Percentiles rank a stretch among this genome's conserved stretches.
These are phyloP conservation scores for Venturia asperata DNA, from an alignment of 2,329 filamentous ascomycete species.

Conservation along the genomic window DNA sequence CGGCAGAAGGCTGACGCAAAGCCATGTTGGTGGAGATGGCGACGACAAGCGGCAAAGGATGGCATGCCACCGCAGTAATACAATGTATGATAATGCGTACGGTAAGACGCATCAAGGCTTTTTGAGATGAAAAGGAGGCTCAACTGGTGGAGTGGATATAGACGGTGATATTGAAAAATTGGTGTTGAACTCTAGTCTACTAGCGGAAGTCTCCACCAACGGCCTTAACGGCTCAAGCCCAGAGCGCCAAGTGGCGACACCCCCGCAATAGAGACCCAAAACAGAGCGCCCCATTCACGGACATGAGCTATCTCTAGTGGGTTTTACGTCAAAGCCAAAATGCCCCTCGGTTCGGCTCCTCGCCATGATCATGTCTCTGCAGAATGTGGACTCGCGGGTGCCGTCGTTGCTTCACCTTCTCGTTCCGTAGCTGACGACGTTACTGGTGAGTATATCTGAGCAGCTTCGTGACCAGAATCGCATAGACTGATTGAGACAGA, in stretches of 20 bases:
- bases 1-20: too few species aligned
- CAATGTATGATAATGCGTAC: too few species aligned
- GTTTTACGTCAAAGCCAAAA: conserved; percentile 5
- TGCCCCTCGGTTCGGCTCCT: conserved; percentile 4
- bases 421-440: neutral
- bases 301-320: neutral
- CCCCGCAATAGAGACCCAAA: neutral
- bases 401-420: neutral
- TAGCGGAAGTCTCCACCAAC: neutral
- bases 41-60: neutral
- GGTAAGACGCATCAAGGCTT: too few species aligned
- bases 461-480: neutral
- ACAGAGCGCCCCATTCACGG: conserved; percentile 1
- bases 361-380: neutral
- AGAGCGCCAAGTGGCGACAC: neutral
- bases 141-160: neutral
- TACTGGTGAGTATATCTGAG: conserved; percentile 1
- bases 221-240: neutral
- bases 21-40: too few species aligned
- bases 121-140: neutral
- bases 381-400: neutral
- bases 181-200: neutral
- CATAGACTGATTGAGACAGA: neutral
- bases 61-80: too few species aligned
- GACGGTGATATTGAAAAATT: neutral